Evolutionary conservation across 805 yeast genomes (phyloP).

Genomic region (Tetrapisispora namnaoensis): DNA sequence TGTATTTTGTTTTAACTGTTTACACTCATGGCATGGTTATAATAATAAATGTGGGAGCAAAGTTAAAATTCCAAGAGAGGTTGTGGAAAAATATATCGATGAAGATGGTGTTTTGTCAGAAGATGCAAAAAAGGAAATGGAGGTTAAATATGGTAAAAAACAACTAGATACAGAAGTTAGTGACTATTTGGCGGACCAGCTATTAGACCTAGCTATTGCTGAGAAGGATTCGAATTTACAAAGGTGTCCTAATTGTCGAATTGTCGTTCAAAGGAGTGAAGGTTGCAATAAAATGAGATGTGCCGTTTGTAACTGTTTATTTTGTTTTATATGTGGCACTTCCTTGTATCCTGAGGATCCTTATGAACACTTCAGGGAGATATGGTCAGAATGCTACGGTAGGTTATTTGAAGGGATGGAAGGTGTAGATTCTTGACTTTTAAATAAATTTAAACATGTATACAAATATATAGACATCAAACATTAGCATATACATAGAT

Average conservation of each 20-base stretch:
- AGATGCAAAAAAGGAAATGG: conserved; percentile 28
- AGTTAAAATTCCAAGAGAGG: conserved; percentile 22
- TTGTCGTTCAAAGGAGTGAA: conserved; percentile 43
- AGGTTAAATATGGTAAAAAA: conserved; percentile 37
- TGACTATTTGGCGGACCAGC: conserved; percentile 38
- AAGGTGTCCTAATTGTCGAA: conserved; percentile 44
- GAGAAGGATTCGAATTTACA: conserved; percentile 35
- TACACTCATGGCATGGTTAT: conserved; percentile 54
- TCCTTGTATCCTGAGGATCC: conserved; percentile 34
- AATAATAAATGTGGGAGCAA: conserved; percentile 36
- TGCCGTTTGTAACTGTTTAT: conserved; percentile 35
- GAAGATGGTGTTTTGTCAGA: conserved; percentile 22
- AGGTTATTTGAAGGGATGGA: conserved; percentile 45
- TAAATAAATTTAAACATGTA: not conserved
- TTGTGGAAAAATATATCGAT: conserved; percentile 31
- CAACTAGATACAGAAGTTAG: conserved; percentile 34
- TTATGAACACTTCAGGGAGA: conserved; percentile 43
- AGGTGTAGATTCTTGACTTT: conserved; percentile 17
- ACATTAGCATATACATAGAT: not conserved
- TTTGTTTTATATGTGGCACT: conserved; percentile 48
- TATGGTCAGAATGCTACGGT: conserved; percentile 36
- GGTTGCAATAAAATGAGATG: conserved; percentile 63
- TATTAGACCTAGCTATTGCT: conserved; percentile 36
- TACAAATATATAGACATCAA: no score
- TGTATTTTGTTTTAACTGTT: conserved; percentile 49